These are phyloP conservation scores for Globisporangium abappressorium DNA, from an alignment of 352 stramenopile genomes.

Conservation along the genomic window DNA sequence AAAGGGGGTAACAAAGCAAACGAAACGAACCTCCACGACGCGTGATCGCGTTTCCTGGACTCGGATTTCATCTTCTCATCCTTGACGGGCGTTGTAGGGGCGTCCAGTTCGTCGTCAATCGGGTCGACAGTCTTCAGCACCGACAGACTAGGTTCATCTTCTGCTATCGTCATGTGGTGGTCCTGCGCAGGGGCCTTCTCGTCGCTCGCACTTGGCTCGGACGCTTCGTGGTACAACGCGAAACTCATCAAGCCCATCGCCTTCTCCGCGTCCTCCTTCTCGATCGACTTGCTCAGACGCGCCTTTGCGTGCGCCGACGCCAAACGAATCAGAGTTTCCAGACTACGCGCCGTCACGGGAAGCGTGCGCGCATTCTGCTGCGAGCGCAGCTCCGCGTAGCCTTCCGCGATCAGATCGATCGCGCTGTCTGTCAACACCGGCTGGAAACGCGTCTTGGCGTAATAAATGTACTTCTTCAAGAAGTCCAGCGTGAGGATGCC, in stretches of 20 bases:
- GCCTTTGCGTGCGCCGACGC: constrained; percentile 97
- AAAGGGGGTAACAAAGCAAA: neutral
- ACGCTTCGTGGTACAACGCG: constrained; percentile 96
- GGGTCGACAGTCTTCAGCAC: constrained; percentile 8
- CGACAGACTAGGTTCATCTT: neutral
- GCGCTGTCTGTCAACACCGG: constrained; percentile 81
- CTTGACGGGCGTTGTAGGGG: constrained; percentile 12
- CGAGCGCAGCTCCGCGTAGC: constrained; percentile 96
- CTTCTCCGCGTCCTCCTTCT: constrained; percentile 77
- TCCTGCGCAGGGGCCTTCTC: constrained; percentile 13
- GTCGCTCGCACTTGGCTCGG: constrained; percentile 30
- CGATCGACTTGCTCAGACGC: constrained; percentile 88
- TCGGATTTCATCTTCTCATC: constrained; percentile 22
- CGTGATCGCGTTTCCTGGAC: constrained; percentile 67
- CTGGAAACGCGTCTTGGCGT: constrained; percentile 95
- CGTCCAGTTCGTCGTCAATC: constrained; percentile 24
- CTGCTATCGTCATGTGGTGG: constrained; percentile 2
- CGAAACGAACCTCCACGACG: constrained; percentile 54
- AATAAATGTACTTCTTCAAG: constrained; percentile 99
- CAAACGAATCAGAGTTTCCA: constrained; percentile 99
- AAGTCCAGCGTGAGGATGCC: constrained; percentile 95
- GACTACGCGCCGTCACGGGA: constrained; percentile 96
- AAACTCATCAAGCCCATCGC: constrained; percentile 98
- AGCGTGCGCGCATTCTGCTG: constrained; percentile 93
- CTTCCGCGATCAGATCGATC: constrained; percentile 94